phyloP scores from a whole-genome alignment of 768 basidiomycete species.

The Sporobolomyces roseus region DNA sequence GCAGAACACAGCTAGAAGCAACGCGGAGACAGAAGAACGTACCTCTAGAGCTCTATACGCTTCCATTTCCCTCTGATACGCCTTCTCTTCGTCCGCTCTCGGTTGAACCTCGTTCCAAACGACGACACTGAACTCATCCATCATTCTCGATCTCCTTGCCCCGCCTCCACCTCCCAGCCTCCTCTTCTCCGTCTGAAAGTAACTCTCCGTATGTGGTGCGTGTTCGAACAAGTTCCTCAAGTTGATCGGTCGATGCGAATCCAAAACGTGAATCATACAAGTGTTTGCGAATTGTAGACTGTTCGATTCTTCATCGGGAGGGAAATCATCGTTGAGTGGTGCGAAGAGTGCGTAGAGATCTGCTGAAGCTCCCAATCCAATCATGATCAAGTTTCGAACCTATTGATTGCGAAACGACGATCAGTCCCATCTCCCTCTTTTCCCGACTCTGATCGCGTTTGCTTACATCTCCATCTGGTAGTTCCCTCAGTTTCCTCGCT shows the following conservation, averaged over 20 bases:
- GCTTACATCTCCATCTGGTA: constrained; percentile 51
- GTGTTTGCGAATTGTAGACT: constrained; percentile 57
- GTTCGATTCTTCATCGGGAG: not conserved
- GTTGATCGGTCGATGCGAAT: constrained; percentile 85
- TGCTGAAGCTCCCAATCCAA: constrained; percentile 86
- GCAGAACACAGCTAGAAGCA: no score
- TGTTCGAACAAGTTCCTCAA: constrained; percentile 71
- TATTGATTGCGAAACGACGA: constrained; percentile 45
- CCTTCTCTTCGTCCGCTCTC: constrained; percentile 72
- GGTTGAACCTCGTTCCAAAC: constrained; percentile 59
- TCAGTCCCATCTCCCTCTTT: not conserved
- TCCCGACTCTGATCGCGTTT: not conserved
- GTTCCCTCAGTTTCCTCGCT: constrained; percentile 61
- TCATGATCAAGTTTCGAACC: constrained; percentile 82
- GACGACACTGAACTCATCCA: constrained; percentile 61
- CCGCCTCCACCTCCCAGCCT: constrained; percentile 50
- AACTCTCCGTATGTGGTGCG: constrained; percentile 44
- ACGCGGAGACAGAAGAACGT: constrained; percentile 45
- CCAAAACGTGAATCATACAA: constrained; percentile 84
- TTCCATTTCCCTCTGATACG: constrained; percentile 64
- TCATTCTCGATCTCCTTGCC: constrained; percentile 44
- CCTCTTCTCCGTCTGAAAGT: constrained; percentile 19
- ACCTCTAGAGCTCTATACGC: constrained; percentile 84
- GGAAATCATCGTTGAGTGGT: constrained; percentile 26
- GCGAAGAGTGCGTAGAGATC: constrained; percentile 64